A percentile compares a stretch with the other conserved stretches of the same genome.
phyloP scores from a whole-genome alignment of 192 early-diverging fungal genomes.

The Chytriomyces hyalinus region DNA sequence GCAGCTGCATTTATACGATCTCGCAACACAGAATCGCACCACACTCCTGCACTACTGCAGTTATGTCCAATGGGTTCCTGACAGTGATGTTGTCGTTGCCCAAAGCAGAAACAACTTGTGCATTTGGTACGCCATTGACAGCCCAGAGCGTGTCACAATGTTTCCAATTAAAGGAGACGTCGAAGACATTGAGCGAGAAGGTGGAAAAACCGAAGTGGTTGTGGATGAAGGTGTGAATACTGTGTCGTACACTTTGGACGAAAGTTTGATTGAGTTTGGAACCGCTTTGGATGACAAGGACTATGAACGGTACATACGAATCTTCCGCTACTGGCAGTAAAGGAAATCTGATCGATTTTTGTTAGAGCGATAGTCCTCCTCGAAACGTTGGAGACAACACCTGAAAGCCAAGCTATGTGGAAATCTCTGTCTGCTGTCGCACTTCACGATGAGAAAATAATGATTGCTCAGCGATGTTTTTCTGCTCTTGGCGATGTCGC shows the following conservation, averaged over 20 bases:
- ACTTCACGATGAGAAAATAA: slow-evolving; percentile 59
- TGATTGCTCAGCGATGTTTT: slow-evolving; percentile 66
- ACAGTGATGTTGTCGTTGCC: slow-evolving; percentile 68
- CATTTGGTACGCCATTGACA: slow-evolving; percentile 72
- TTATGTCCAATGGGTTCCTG: slow-evolving; percentile 73
- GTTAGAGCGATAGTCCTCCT: slow-evolving; percentile 64
- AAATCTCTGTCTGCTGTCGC: slow-evolving; percentile 60
- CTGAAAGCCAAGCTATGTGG: slow-evolving; percentile 74
- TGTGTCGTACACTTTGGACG: slow-evolving; percentile 70
- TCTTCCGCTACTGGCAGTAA: not conserved
- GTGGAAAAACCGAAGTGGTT: slow-evolving; percentile 68
- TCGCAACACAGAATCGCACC: slow-evolving; percentile 49
- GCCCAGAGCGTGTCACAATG: slow-evolving; percentile 68
- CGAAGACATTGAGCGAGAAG: slow-evolving; percentile 66
- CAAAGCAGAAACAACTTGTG: slow-evolving; percentile 64
- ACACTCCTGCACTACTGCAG: slow-evolving; percentile 66
- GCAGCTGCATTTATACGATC: slow-evolving; percentile 67
- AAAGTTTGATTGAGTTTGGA: slow-evolving; percentile 72
- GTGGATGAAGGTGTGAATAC: slow-evolving; percentile 73
- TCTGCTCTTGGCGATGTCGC: slow-evolving; percentile 66
- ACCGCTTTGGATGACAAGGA: slow-evolving; percentile 68
- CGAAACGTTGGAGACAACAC: slow-evolving; percentile 65
- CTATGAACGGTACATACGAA: slow-evolving; percentile 57
- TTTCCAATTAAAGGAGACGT: slow-evolving; percentile 73
- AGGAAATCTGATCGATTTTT: not conserved